These are phyloP conservation scores for Phytophthora citricola DNA, from an alignment of 352 stramenopile species.

Conservation along the genomic window DNA sequence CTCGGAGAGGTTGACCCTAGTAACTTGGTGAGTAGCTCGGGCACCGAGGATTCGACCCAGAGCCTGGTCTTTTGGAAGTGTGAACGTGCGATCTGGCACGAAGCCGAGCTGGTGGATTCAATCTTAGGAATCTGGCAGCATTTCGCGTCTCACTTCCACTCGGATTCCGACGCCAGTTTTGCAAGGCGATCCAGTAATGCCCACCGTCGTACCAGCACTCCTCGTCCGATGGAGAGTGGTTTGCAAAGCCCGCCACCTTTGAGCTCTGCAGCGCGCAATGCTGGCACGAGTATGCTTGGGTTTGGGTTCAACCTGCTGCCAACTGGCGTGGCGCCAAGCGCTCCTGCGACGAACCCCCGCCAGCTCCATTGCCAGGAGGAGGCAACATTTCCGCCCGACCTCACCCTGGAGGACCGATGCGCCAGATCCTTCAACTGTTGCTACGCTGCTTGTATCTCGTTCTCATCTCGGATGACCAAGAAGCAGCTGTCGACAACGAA, in stretches of 20 bases:
- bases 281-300: constrained; percentile 44
- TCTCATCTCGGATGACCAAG: constrained; percentile 59
- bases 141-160: constrained; percentile 76
- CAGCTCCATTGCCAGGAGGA: constrained; percentile 27
- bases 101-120: constrained; percentile 78
- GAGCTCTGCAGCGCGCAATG: constrained; percentile 35
- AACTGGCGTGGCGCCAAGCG: constrained; percentile 27
- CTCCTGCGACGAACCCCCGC: constrained; percentile 20
- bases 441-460: constrained; percentile 79
- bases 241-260: constrained; percentile 58
- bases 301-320: constrained; percentile 68
- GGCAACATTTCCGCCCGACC: constrained; percentile 66
- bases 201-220: constrained; percentile 29
- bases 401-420: constrained; percentile 82
- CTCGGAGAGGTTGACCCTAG: constrained; percentile 63
- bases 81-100: constrained; percentile 74
- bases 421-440: constrained; percentile 80
- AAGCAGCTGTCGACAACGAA: constrained; percentile 26
- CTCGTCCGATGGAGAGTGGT: constrained; percentile 36
- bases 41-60: constrained; percentile 26
- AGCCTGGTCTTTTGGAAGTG: constrained; percentile 80
- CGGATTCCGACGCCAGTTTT: constrained; percentile 79
- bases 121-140: constrained; percentile 85
- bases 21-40: constrained; percentile 18
- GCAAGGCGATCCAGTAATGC: constrained; percentile 65